A percentile compares a stretch with the other conserved stretches of the same genome.
These are phyloP conservation scores for Tricharina praecox DNA, from an alignment of 495 filamentous ascomycete genomes.

Conservation along the genomic window DNA sequence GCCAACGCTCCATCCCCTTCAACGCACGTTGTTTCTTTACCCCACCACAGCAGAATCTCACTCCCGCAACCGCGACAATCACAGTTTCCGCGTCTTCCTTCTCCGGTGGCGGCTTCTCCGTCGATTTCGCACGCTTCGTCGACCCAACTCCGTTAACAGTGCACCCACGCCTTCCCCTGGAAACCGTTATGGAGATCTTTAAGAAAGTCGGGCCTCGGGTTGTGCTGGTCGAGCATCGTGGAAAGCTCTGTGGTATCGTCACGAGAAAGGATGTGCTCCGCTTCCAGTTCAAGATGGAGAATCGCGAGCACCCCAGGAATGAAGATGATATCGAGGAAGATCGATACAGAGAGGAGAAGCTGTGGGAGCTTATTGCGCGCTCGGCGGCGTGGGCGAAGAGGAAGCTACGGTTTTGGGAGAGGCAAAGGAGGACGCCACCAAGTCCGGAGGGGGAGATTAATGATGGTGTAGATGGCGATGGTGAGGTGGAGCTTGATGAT, in stretches of 20 bases:
- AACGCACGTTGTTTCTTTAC: slow-evolving; percentile 61
- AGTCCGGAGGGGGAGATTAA: too few relatives aligned
- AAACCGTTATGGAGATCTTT: slow-evolving; percentile 98
- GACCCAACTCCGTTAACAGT: slow-evolving; percentile 82
- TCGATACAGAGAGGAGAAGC: slow-evolving; percentile 41
- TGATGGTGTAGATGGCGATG: slow-evolving; percentile 21
- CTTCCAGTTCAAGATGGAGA: slow-evolving; percentile 94
- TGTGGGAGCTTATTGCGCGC: slow-evolving; percentile 49
- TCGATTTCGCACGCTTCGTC: slow-evolving; percentile 79
- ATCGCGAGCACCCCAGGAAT: slow-evolving; percentile 55
- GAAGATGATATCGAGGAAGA: slow-evolving; percentile 30
- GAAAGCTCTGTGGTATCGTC: slow-evolving; percentile 64
- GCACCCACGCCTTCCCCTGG: slow-evolving; percentile 78
- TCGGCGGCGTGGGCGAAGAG: slow-evolving; percentile 39
- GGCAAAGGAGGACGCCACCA: not conserved
- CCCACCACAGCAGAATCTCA: slow-evolving; percentile 32
- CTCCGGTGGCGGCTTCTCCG: slow-evolving; percentile 28
- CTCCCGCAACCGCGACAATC: slow-evolving; percentile 20
- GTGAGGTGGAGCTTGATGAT: not conserved
- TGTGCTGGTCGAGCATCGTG: slow-evolving; percentile 80
- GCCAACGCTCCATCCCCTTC: slow-evolving; percentile 51
- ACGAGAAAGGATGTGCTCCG: slow-evolving; percentile 96
- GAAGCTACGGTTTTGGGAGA: slow-evolving; percentile 7
- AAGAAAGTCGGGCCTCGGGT: slow-evolving; percentile 94
- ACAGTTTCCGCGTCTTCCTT: slow-evolving; percentile 3